phyloP scores from a whole-genome alignment of 2,329 filamentous ascomycete species.

The Neoscytalidium dimidiatum region DNA sequence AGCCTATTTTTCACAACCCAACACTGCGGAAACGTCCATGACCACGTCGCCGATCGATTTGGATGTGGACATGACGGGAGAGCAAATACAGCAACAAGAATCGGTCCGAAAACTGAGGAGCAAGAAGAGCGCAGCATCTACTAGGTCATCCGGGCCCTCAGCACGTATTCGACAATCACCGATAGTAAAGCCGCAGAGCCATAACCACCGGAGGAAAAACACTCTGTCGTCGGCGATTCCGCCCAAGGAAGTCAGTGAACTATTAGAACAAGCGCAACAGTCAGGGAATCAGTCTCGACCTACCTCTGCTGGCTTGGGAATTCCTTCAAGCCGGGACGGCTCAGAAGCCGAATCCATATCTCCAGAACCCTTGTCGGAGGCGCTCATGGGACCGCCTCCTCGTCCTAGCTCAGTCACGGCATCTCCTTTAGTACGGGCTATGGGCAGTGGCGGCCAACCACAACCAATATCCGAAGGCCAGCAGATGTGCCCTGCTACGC shows the following conservation, averaged over 20 bases:
- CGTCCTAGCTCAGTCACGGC: conserved; percentile 64
- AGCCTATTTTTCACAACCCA: conserved; percentile 22
- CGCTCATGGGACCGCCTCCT: conserved; percentile 61
- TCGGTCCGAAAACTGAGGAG: conserved; percentile 42
- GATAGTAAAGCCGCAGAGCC: conserved; percentile 65
- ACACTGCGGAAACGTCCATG: conserved; percentile 45
- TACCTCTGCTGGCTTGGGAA: conserved; percentile 21
- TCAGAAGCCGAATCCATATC: conserved; percentile 53
- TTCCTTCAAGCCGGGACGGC: conserved; percentile 34
- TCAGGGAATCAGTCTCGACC: conserved; percentile 25
- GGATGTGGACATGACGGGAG: conserved; percentile 48
- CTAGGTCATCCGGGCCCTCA: conserved; percentile 44
- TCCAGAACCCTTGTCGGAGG: conserved; percentile 50
- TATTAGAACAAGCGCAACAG: conserved; percentile 40
- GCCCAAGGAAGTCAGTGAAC: conserved; percentile 46
- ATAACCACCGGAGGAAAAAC: conserved; percentile 41
- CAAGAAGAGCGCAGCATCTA: conserved; percentile 46
- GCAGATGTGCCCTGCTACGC: conserved; percentile 61
- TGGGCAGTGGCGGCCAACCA: conserved; percentile 38
- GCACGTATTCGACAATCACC: conserved; percentile 68
- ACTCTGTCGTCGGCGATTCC: conserved; percentile 46
- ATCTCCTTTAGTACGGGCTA: conserved; percentile 66
- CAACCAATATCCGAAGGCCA: background rate
- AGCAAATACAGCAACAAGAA: conserved; percentile 35
- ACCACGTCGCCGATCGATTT: conserved; percentile 51